A percentile compares a stretch with the other conserved stretches of the same genome.
Conservation (phyloP, 805 yeast species). For the Ogataea ramenticola region DNA sequence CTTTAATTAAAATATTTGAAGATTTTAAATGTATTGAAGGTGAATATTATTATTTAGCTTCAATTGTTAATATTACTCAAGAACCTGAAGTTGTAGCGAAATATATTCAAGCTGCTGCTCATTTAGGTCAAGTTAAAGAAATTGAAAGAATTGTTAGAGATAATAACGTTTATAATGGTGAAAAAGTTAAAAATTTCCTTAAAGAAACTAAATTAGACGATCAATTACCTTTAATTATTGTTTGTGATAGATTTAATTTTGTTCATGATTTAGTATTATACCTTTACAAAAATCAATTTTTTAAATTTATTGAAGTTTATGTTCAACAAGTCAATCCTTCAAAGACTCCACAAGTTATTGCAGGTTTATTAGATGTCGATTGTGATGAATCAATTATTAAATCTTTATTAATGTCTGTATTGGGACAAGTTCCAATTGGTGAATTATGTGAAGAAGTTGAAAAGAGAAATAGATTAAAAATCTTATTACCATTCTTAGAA, state of each 20-base stretch:
- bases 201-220: slow-evolving; percentile 92
- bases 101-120: slow-evolving; percentile 91
- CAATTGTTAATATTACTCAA: slow-evolving; percentile 87
- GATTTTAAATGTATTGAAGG: slow-evolving; percentile 92
- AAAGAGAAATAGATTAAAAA: slow-evolving; percentile 88
- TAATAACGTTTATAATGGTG: slow-evolving; percentile 91
- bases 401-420: slow-evolving; percentile 70
- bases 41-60: slow-evolving; percentile 84
- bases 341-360: slow-evolving; percentile 93
- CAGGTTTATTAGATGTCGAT: slow-evolving; percentile 93
- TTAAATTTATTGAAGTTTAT: slow-evolving; percentile 94
- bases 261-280: slow-evolving; percentile 91
- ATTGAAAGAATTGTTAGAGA: slow-evolving; percentile 94
- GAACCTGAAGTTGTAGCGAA: slow-evolving; percentile 94
- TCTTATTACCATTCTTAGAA: slow-evolving; percentile 89
- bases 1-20: slow-evolving; percentile 85
- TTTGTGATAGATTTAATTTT: slow-evolving; percentile 86
- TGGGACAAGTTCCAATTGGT: slow-evolving; percentile 90
- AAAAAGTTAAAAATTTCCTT: slow-evolving; percentile 93
- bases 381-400: slow-evolving; percentile 89
- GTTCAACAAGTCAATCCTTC: slow-evolving; percentile 97
- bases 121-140: slow-evolving; percentile 83
- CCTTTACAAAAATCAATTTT: slow-evolving; percentile 90
- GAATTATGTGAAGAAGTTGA: slow-evolving; percentile 92
- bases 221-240: slow-evolving; percentile 93